Conservation (phyloP, 225 moss, liverwort and hornwort species). For the Anthoceros angustus region DNA sequence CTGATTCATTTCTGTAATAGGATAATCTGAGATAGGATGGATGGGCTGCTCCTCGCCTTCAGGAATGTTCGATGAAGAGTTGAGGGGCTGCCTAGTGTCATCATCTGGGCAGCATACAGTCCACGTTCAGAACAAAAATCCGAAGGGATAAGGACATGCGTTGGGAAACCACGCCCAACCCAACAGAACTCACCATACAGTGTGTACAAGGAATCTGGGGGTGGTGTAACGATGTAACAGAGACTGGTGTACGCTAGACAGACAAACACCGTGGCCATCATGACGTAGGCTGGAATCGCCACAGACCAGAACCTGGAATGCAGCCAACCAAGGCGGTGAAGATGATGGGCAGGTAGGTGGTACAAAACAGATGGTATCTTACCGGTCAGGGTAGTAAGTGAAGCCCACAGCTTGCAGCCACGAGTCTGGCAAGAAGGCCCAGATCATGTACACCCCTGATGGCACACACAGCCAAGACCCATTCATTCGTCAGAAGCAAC, state of each 20-base stretch:
- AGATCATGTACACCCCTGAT: slow-evolving; percentile 55
- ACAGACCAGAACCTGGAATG: slow-evolving; percentile 68
- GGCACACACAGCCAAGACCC: slow-evolving; percentile 5
- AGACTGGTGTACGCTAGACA: slow-evolving; percentile 49
- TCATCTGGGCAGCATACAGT: slow-evolving; percentile 21
- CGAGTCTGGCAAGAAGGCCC: slow-evolving; percentile 83
- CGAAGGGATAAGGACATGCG: background rate
- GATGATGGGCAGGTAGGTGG: background rate
- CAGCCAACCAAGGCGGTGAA: background rate
- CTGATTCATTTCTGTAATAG: slow-evolving; percentile 54
- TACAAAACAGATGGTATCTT: background rate
- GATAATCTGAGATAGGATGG: slow-evolving; percentile 56
- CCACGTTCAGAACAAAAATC: background rate
- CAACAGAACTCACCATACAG: slow-evolving; percentile 42
- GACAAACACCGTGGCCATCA: slow-evolving; percentile 42
- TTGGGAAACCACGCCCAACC: too few relatives aligned
- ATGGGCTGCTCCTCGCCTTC: slow-evolving; percentile 31
- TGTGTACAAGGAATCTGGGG: slow-evolving; percentile 38
- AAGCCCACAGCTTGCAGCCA: slow-evolving; percentile 79
- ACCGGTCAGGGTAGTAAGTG: slow-evolving; percentile 85
- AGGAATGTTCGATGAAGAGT: slow-evolving; percentile 9
- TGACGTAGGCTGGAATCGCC: slow-evolving; percentile 69
- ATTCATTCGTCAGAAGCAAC: slow-evolving; percentile 4
- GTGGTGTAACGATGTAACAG: slow-evolving; percentile 54
- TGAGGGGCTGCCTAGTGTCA: slow-evolving; percentile 30